A percentile compares a stretch with the other conserved stretches of the same genome.
phyloP scores from a whole-genome alignment of 129 eudicot species.

The Artemisia annua region DNA sequence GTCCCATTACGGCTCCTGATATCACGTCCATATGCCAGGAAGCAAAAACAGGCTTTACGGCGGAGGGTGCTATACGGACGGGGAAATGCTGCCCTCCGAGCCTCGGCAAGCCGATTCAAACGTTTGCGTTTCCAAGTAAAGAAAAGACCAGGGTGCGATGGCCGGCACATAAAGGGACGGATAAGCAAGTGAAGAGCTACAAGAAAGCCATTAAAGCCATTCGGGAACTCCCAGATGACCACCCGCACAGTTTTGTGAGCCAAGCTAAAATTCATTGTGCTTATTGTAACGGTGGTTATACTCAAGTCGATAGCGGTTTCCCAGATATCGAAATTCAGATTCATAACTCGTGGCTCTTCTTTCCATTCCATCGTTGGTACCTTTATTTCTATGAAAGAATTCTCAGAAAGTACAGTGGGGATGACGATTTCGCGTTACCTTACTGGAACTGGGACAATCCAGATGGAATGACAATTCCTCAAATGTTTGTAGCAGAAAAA shows the following conservation, averaged over 20 bases:
- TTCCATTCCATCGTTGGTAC: slow-evolving; percentile 53
- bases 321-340: slow-evolving; percentile 31
- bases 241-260: slow-evolving; percentile 43
- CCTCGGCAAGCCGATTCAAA: neutral
- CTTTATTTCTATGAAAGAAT: slow-evolving; percentile 45
- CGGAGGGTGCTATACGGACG: neutral
- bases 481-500: no score
- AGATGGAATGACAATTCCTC: slow-evolving; percentile 27
- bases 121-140: slow-evolving; percentile 2
- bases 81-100: slow-evolving; percentile 21
- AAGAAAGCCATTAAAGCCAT: slow-evolving; percentile 36
- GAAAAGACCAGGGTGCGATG: neutral
- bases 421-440: slow-evolving; percentile 44
- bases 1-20: slow-evolving; percentile 23
- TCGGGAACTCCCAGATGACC: slow-evolving; percentile 39
- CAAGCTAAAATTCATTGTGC: slow-evolving; percentile 59
- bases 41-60: neutral
- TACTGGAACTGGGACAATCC: slow-evolving; percentile 59
- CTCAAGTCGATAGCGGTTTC: slow-evolving; percentile 33
- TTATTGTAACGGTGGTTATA: slow-evolving; percentile 39
- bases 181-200: slow-evolving; percentile 22
- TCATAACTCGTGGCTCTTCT: slow-evolving; percentile 56
- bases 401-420: slow-evolving; percentile 44
- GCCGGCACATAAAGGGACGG: slow-evolving; percentile 30
- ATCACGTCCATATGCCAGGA: slow-evolving; percentile 16